Percentiles rank a stretch among this genome's conserved stretches.
Conservation (phyloP, 2,329 filamentous ascomycete genomes). For the Epichloe aotearoae region DNA sequence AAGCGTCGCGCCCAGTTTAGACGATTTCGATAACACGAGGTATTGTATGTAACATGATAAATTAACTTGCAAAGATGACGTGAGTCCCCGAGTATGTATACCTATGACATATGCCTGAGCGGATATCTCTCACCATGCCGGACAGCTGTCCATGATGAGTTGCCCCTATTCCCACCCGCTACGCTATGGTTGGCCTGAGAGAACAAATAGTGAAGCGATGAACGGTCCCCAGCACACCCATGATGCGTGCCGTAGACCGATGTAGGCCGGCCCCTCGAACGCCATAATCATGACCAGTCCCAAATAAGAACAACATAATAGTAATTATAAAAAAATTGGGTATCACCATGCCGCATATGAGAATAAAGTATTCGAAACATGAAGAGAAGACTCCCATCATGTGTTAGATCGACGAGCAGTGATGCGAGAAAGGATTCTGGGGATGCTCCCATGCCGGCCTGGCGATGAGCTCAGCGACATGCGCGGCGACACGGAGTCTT, state of each 20-base stretch:
- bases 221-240: too few relatives aligned
- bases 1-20: too few relatives aligned
- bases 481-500: slow-evolving; percentile 2
- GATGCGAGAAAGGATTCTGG: slow-evolving; percentile 6
- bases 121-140: not conserved
- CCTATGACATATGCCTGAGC: not conserved
- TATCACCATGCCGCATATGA: not conserved
- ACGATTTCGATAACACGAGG: too few relatives aligned
- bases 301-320: not conserved
- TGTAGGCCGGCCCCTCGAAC: not conserved
- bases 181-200: not conserved
- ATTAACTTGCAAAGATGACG: not conserved
- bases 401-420: slow-evolving; percentile 4
- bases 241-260: not conserved
- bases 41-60: not conserved
- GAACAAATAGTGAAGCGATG: not conserved
- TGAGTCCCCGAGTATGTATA: not conserved
- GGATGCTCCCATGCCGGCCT: slow-evolving; percentile 5
- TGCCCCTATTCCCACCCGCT: not conserved
- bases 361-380: not conserved
- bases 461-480: slow-evolving; percentile 7
- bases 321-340: not conserved
- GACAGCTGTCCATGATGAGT: not conserved
- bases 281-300: not conserved
- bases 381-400: not conserved